Conservation (phyloP, 768 basidiomycete species). For the Lentinula edodes region DNA sequence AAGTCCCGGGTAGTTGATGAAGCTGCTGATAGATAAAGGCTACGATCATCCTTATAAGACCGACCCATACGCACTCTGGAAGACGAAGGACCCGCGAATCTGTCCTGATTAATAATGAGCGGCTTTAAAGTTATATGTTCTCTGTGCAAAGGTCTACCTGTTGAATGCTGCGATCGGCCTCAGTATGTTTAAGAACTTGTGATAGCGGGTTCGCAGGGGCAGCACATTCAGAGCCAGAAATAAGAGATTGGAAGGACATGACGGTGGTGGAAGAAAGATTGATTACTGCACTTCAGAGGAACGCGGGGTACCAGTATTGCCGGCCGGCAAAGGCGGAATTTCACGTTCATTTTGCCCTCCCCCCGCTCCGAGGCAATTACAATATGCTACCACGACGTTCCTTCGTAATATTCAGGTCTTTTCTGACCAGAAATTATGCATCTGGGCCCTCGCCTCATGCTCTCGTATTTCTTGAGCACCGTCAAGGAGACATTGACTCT, state of each 20-base stretch:
- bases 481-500: conserved; percentile 73
- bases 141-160: conserved; percentile 44
- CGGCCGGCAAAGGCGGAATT: conserved; percentile 13
- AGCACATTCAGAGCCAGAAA: conserved; percentile 89
- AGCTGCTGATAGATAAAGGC: conserved; percentile 37
- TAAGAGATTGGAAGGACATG: conserved; percentile 75
- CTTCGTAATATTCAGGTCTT: conserved; percentile 9
- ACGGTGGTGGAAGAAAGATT: not conserved
- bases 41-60: conserved; percentile 3
- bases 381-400: conserved; percentile 10
- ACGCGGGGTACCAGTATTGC: conserved; percentile 12
- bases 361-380: not conserved
- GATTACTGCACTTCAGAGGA: not conserved
- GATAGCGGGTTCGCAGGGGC: conserved; percentile 80
- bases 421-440: conserved; percentile 45
- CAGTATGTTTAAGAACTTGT: conserved; percentile 85
- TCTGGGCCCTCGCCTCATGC: conserved; percentile 61
- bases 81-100: conserved; percentile 67
- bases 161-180: conserved; percentile 83
- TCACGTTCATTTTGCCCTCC: not conserved
- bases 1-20: conserved; percentile 67
- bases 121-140: not conserved
- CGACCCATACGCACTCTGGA: conserved; percentile 43
- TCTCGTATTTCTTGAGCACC: conserved; percentile 88
- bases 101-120: conserved; percentile 45